Evolutionary conservation across 1,284 basidiomycete species (phyloP), one percentile per base, ranked within the genome.

Genomic region (Sparassis latifolia): DNA sequence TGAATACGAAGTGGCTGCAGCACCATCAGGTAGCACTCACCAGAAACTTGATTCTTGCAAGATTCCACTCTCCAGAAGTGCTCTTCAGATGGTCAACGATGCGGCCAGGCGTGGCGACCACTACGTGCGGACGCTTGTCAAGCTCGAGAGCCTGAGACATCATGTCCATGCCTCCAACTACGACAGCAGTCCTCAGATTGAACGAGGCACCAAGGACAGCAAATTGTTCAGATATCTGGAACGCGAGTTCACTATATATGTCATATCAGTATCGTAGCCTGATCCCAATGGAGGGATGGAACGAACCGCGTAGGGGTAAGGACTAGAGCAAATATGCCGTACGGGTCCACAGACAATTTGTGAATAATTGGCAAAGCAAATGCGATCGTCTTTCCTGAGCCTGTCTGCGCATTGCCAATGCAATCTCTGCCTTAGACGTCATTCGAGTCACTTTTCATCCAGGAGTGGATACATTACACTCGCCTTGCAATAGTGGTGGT

Each of bases 131-230:
- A 33, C 91, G 79, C 57, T 84, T 79, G 2, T 79, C 78, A 4
- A 99, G 80, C 63, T 96, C 92, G 33, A 92, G 75, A 0, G 96
- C 92, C 66, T 99, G 97, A 5, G 84, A 69, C 75, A 97, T 93
- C 89, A 97, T 97, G 63, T 99, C 97, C 92, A 99, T 95, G 3
- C 97, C 97, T 6, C 97, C 97, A 2, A 99, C 92, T 27, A 99
- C 78, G 2, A 98, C 91, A 5, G 88, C 81, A 20, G 93, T 97
- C 29, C 82, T 82, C 46, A 93, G 70, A 59, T 86, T 91, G 47
- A 96, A 69, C 2, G 91, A 77, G 30, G 82, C 77, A 28, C 96
- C 97, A 1, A 99, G 77, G 0, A 95, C 95, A 1, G 88, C 83
- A 65, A 99, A 97, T 66, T 99, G 96, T 61, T 98, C 95, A 1